Base-by-base conservation (phyloP, 148 eudicot species). In the Simmondsia chinensis region DNA sequence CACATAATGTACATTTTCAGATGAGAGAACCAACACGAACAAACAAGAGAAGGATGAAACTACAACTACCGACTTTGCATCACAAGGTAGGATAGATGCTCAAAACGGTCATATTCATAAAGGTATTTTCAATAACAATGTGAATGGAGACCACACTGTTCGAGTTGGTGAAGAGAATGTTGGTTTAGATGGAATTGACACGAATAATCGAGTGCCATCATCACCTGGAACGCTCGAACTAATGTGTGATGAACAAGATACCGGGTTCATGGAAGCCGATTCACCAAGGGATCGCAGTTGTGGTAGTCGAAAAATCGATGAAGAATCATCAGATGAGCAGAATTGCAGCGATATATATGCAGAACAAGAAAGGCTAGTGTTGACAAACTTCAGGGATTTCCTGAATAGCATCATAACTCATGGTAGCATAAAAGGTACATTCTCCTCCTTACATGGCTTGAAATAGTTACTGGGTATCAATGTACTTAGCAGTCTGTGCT, bases 151-250 rank as follows among this genome's bases (percentile, higher is more conserved):
- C 39, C 57, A 52, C 41, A 41, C 56, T 10, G 42, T 43, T 48
- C 31, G 29, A 39, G 29, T 28, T 24, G 34, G 43, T 40, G 3
- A 20, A 31, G 79, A 32, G 18, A 35, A 42, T 50, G 54, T 55
- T 60, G 63, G 47, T 26, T 56, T 66, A 33, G 57, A 68, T 53
- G 76, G 56, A 43, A 41, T 32, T 48, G 74, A 54, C 50, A 19
- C 13, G 17, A 54, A 58, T 18, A 50, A 58, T 41, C 57, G 23
- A 34, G 52, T 74, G 52, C 79, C 78, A 63, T 48, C 63, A 52
- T 79, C 94, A 57, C 87, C 87, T 20, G 70, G 70, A 41, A 79
- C 94, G 16, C 59, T 76, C 48, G 79, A 80, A 23, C 53, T 83
- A 45, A 56, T 79, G 79, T 79, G 94, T 47, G 72, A 79, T 44